Conservation (phyloP, 2,329 filamentous ascomycete species). For the Colletotrichum sansevieriae region DNA sequence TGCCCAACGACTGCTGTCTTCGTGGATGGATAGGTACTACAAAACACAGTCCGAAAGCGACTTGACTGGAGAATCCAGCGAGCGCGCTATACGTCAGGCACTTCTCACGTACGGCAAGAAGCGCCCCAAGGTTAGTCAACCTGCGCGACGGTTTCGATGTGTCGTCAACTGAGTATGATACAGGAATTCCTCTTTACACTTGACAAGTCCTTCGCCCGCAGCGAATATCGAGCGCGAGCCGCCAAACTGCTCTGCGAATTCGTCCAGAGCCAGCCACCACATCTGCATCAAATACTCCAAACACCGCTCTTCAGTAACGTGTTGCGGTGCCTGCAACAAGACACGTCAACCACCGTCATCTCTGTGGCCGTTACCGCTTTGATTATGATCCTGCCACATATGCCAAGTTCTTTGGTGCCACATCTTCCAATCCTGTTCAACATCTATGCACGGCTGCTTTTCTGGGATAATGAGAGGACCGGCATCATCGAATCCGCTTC, state of each 20-base stretch:
- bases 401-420: conserved; percentile 77
- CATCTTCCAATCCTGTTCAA: conserved; percentile 82
- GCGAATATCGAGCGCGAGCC: conserved; percentile 72
- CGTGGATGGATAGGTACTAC: conserved; percentile 66
- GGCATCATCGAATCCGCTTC: conserved; percentile 53
- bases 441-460: conserved; percentile 83
- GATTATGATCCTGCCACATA: conserved; percentile 86
- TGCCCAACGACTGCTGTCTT: conserved; percentile 66
- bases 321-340: conserved; percentile 79
- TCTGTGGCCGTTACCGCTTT: conserved; percentile 80
- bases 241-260: conserved; percentile 79
- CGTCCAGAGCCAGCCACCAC: conserved; percentile 81
- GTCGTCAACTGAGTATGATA: conserved; percentile 37
- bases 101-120: conserved; percentile 74
- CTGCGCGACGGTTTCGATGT: conserved; percentile 7
- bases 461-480: conserved; percentile 75
- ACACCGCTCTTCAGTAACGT: conserved; percentile 80
- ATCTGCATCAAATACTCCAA: conserved; percentile 79
- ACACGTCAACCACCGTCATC: conserved; percentile 83
- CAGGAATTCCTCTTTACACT: conserved; percentile 76
- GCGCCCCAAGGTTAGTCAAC: conserved; percentile 66
- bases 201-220: conserved; percentile 75
- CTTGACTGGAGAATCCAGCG: conserved; percentile 58
- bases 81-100: conserved; percentile 64
- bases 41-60: conserved; percentile 49